These are phyloP conservation scores for Penicillium paxilli DNA, from an alignment of 495 filamentous ascomycete genomes.

Conservation along the genomic window DNA sequence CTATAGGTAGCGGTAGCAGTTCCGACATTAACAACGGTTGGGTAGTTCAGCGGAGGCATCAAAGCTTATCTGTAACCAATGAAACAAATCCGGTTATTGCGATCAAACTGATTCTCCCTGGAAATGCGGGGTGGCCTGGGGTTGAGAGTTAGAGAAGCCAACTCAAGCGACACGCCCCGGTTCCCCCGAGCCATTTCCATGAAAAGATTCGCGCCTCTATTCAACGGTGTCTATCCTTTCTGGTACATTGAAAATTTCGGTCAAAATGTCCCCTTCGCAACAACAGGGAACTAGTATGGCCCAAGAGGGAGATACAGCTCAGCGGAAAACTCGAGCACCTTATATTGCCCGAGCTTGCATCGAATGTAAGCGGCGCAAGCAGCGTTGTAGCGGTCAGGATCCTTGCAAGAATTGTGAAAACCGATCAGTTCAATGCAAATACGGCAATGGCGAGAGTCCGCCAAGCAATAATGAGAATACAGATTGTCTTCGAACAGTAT, in stretches of 20 bases:
- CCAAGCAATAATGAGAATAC: background rate
- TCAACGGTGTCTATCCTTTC: background rate
- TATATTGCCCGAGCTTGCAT: background rate
- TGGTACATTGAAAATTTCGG: no score
- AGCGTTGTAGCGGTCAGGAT: background rate
- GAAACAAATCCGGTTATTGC: no score
- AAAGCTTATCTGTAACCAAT: no score
- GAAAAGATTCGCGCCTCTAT: no score
- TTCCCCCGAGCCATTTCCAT: no score
- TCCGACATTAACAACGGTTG: no score
- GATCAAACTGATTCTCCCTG: no score
- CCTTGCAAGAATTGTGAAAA: background rate
- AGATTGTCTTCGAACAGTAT: background rate
- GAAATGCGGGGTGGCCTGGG: no score
- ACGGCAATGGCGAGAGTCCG: background rate
- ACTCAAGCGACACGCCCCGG: no score
- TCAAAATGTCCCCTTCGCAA: background rate
- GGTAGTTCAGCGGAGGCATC: no score
- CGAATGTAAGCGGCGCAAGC: background rate
- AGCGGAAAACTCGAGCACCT: background rate
- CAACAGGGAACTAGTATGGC: background rate
- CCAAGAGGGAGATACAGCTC: background rate
- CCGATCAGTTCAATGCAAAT: background rate
- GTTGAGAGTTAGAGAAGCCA: no score
- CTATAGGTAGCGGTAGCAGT: no score